phyloP scores from a whole-genome alignment of 306 rosid genomes.

The Cucumis melo region DNA sequence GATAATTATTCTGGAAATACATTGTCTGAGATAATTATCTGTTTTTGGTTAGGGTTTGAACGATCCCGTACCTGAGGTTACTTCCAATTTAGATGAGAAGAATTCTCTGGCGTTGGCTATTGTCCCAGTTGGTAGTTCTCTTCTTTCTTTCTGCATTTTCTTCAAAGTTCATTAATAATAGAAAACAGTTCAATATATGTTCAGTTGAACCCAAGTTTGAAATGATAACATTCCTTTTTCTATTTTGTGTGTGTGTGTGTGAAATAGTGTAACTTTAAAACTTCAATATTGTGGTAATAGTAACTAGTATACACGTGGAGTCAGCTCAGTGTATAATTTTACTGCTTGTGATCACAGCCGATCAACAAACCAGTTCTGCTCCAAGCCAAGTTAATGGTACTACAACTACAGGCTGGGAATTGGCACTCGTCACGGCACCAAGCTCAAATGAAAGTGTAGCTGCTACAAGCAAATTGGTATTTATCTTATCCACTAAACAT shows the following conservation, averaged over 20 bases:
- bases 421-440: conserved; percentile 95
- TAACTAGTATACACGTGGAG: background rate
- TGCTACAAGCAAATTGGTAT: conserved; percentile 74
- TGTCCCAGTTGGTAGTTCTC: conserved; percentile 58
- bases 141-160: conserved; percentile 10
- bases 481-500: background rate
- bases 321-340: background rate
- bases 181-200: background rate
- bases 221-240: background rate
- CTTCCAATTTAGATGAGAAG: conserved; percentile 76
- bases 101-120: conserved; percentile 92
- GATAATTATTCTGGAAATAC: background rate
- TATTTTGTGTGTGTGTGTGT: too few species aligned
- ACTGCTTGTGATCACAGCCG: conserved; percentile 34
- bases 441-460: conserved; percentile 79
- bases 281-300: background rate
- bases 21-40: background rate
- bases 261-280: background rate
- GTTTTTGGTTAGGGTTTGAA: conserved; percentile 53
- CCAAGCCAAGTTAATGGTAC: conserved; percentile 55
- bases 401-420: conserved; percentile 90
- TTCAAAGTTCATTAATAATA: background rate
- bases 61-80: conserved; percentile 58
- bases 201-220: conserved; percentile 1
- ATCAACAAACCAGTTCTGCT: conserved; percentile 55